phyloP scores from a whole-genome alignment of 352 stramenopile species.

The Phytopythium mirpurense region DNA sequence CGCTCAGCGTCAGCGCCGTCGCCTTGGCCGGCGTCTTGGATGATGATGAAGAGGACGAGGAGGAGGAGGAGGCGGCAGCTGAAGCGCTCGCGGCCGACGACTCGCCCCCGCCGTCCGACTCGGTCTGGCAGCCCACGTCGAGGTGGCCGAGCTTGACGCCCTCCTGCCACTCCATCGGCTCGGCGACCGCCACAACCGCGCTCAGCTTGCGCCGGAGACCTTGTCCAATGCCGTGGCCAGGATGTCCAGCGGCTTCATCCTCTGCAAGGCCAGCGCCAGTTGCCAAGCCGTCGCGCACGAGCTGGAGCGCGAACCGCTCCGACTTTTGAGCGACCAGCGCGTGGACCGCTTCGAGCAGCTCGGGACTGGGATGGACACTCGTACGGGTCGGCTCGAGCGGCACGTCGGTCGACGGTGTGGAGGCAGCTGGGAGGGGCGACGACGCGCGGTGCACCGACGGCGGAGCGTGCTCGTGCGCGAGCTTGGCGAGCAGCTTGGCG shows the following conservation, averaged over 20 bases:
- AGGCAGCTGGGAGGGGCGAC: slow-evolving; percentile 30
- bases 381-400: no score
- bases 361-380: slow-evolving; percentile 4
- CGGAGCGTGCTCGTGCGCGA: slow-evolving; percentile 6
- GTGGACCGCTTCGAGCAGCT: slow-evolving; percentile 31
- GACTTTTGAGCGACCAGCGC: slow-evolving; percentile 27
- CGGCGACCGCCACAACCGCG: slow-evolving; percentile 42
- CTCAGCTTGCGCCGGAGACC: slow-evolving; percentile 46
- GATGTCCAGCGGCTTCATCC: not conserved
- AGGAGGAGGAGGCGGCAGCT: slow-evolving; percentile 1
- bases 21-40: slow-evolving; percentile 10
- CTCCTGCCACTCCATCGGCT: slow-evolving; percentile 67
- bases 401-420: not conserved
- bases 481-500: slow-evolving; percentile 22
- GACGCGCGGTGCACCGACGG: slow-evolving; percentile 17
- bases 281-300: slow-evolving; percentile 19
- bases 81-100: no score
- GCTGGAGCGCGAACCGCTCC: slow-evolving; percentile 32
- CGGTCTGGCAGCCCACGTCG: slow-evolving; percentile 47
- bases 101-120: slow-evolving; percentile 17
- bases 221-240: slow-evolving; percentile 12
- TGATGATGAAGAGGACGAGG: not conserved
- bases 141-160: slow-evolving; percentile 42
- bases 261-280: slow-evolving; percentile 3
- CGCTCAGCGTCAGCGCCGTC: slow-evolving; percentile 40